Evolutionary conservation across 768 basidiomycete species (phyloP).

Genomic region (Kwoniella sp.): DNA sequence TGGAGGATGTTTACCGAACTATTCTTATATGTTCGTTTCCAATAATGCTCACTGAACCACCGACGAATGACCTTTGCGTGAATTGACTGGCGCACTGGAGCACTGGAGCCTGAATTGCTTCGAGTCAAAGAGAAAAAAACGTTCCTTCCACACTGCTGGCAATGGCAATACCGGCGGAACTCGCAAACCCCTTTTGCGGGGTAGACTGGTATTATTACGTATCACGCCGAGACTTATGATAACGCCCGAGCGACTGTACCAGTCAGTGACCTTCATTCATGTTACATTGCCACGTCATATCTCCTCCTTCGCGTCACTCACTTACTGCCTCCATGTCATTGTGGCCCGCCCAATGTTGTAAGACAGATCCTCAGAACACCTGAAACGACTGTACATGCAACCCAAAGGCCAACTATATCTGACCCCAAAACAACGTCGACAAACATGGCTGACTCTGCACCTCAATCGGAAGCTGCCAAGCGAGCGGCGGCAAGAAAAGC

Average conservation of each 20-base stretch:
- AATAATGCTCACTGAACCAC: neutral
- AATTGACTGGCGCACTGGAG: neutral
- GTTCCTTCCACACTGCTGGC: neutral
- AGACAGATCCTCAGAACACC: too few relatives aligned
- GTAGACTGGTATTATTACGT: neutral
- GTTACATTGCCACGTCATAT: too few relatives aligned
- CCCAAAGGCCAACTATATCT: too few relatives aligned
- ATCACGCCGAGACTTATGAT: too few relatives aligned
- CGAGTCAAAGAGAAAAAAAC: neutral
- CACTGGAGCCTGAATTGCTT: neutral
- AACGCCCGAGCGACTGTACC: too few relatives aligned
- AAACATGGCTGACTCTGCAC: neutral
- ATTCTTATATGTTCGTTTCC: neutral
- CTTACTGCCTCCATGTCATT: too few relatives aligned
- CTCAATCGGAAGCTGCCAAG: slow-evolving; percentile 43
- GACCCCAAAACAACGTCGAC: too few relatives aligned
- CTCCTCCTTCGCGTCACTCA: too few relatives aligned
- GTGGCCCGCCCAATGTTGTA: too few relatives aligned
- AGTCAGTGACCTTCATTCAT: too few relatives aligned
- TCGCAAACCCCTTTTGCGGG: neutral
- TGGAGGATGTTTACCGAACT: too few relatives aligned
- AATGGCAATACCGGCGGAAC: neutral
- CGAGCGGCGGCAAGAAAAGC: slow-evolving; percentile 53
- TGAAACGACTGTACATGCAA: too few relatives aligned
- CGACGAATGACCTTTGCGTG: slow-evolving; percentile 1